These are phyloP conservation scores for Parietaria judaica DNA, from an alignment of 306 rosid genomes.

Conservation along the genomic window DNA sequence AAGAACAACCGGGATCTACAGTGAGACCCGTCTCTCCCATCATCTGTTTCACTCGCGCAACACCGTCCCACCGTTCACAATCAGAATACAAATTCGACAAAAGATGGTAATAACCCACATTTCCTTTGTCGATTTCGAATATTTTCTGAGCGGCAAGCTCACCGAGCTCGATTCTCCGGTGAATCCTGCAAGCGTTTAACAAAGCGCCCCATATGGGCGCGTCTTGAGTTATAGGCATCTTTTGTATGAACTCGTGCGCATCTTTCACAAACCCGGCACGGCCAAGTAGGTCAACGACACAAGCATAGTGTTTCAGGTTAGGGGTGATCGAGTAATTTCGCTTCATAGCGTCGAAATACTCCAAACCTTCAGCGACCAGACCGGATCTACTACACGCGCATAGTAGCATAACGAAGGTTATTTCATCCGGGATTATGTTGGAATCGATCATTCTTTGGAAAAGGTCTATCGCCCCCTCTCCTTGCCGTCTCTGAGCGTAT, in stretches of 20 bases:
- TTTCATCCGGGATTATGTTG: slow-evolving; percentile 45
- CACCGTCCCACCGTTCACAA: slow-evolving; percentile 61
- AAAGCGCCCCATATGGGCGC: slow-evolving; percentile 92
- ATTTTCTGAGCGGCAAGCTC: slow-evolving; percentile 63
- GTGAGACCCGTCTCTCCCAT: slow-evolving; percentile 68
- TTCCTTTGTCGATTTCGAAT: slow-evolving; percentile 42
- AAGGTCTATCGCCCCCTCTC: slow-evolving; percentile 43
- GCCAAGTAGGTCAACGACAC: slow-evolving; percentile 76
- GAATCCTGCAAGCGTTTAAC: slow-evolving; percentile 75
- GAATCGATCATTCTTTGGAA: slow-evolving; percentile 58
- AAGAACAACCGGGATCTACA: slow-evolving; percentile 89
- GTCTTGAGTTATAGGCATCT: slow-evolving; percentile 68
- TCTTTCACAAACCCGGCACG: slow-evolving; percentile 60
- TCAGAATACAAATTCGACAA: slow-evolving; percentile 68
- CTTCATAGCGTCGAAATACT: slow-evolving; percentile 55
- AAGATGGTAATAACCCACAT: slow-evolving; percentile 74
- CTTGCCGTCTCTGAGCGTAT: slow-evolving; percentile 63
- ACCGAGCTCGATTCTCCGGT: slow-evolving; percentile 62
- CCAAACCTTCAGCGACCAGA: slow-evolving; percentile 67
- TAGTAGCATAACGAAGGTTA: slow-evolving; percentile 55
- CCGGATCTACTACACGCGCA: slow-evolving; percentile 90
- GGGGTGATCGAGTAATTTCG: slow-evolving; percentile 44
- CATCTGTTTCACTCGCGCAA: slow-evolving; percentile 47
- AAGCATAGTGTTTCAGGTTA: slow-evolving; percentile 75
- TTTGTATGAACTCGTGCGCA: slow-evolving; percentile 58